Percentiles rank a stretch among this genome's conserved stretches.
These are phyloP conservation scores for Mycosphaerelloides madeirae DNA, from an alignment of 2,329 filamentous ascomycete species.

Conservation along the genomic window DNA sequence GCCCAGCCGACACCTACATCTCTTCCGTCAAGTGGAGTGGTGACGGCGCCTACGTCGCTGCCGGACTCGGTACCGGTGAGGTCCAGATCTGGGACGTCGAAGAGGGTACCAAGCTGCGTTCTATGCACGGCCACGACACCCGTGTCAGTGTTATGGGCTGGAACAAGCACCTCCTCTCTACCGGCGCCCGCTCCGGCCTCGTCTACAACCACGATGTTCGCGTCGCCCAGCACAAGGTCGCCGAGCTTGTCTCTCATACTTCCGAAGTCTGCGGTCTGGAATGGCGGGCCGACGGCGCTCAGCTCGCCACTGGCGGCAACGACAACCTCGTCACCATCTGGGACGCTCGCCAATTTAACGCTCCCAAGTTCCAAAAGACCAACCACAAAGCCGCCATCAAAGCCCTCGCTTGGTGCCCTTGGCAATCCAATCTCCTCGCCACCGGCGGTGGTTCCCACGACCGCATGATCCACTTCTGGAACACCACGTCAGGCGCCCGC, in stretches of 20 bases:
- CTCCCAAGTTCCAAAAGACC: slow-evolving; percentile 98
- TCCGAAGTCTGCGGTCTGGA: slow-evolving; percentile 97
- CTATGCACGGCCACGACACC: slow-evolving; percentile 96
- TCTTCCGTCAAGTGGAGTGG: slow-evolving; percentile 99
- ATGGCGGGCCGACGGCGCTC: slow-evolving; percentile 93
- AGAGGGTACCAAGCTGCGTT: slow-evolving; percentile 89
- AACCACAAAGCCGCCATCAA: slow-evolving; percentile 99
- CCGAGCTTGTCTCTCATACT: slow-evolving; percentile 93
- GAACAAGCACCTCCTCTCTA: slow-evolving; percentile 97
- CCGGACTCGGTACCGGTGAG: slow-evolving; percentile 90
- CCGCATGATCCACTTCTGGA: slow-evolving; percentile 99
- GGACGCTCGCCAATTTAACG: slow-evolving; percentile 88
- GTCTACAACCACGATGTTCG: slow-evolving; percentile 99
- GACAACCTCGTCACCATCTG: slow-evolving; percentile 99
- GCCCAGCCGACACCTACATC: slow-evolving; percentile 84
- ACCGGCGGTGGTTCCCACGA: slow-evolving; percentile 96
- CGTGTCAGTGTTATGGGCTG: slow-evolving; percentile 97
- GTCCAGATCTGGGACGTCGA: slow-evolving; percentile 99
- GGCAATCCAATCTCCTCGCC: slow-evolving; percentile 94
- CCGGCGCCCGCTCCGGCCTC: slow-evolving; percentile 86
- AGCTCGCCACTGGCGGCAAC: slow-evolving; percentile 95
- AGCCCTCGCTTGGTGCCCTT: slow-evolving; percentile 96
- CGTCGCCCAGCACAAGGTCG: slow-evolving; percentile 95
- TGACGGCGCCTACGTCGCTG: slow-evolving; percentile 92
- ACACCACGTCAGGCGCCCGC: slow-evolving; percentile 92